phyloP scores from a whole-genome alignment of 23 red algal species.

The Gracilaria vermiculophylla region DNA sequence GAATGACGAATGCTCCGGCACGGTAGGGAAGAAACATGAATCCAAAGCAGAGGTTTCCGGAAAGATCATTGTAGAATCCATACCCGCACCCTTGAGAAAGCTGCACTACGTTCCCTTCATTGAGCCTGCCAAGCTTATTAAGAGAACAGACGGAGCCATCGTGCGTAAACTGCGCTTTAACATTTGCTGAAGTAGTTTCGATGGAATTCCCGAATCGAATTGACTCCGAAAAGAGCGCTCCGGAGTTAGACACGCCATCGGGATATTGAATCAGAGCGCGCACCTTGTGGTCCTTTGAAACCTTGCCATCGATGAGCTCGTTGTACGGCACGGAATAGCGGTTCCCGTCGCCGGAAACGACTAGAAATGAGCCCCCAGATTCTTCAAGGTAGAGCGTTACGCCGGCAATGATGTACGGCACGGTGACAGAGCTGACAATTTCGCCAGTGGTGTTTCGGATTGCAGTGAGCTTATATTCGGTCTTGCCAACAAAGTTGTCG shows the following conservation, averaged over 20 bases:
- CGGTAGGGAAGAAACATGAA: conserved; percentile 50
- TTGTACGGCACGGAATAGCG: conserved; percentile 32
- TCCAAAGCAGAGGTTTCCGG: conserved; percentile 36
- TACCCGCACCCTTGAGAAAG: conserved; percentile 57
- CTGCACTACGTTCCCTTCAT: background rate
- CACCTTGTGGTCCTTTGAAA: conserved; percentile 6
- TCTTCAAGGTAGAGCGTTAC: conserved; percentile 41
- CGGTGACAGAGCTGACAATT: conserved; percentile 7
- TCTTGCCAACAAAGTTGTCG: conserved; percentile 65
- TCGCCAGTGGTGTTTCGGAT: conserved; percentile 19
- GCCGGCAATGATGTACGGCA: conserved; percentile 48
- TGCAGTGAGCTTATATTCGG: conserved; percentile 33
- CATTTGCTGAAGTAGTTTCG: background rate
- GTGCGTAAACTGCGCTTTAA: conserved; percentile 38
- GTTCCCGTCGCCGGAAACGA: conserved; percentile 50
- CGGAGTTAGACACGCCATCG: conserved; percentile 1
- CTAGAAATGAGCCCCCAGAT: background rate
- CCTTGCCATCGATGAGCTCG: conserved; percentile 5
- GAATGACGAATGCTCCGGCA: conserved; percentile 28
- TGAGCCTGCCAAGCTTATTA: background rate
- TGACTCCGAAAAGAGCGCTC: conserved; percentile 1
- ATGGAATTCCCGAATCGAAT: conserved; percentile 19
- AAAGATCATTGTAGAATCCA: conserved; percentile 47
- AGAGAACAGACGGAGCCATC: conserved; percentile 11
- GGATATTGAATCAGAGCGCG: conserved; percentile 48